These are phyloP conservation scores for Metschnikowia noctiluminum DNA, from an alignment of 805 yeast genomes.

Conservation along the genomic window DNA sequence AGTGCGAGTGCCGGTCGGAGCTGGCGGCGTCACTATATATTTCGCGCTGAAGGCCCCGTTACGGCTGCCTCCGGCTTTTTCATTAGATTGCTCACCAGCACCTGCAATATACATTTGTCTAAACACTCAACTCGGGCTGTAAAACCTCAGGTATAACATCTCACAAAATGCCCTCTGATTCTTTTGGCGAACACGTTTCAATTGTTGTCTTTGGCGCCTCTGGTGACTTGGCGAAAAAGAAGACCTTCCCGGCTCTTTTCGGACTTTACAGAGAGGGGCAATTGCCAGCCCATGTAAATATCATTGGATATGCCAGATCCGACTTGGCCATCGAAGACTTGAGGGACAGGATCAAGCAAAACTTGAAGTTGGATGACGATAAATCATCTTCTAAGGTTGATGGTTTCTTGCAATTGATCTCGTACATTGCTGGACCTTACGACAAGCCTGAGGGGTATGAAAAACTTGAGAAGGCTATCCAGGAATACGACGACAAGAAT, in stretches of 20 bases:
- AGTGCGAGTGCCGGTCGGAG: slow-evolving; percentile 10
- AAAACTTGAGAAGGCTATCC: slow-evolving; percentile 52
- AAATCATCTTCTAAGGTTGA: slow-evolving; percentile 43
- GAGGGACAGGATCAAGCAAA: slow-evolving; percentile 59
- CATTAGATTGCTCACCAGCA: slow-evolving; percentile 5
- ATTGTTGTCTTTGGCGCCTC: slow-evolving; percentile 92
- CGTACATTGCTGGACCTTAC: slow-evolving; percentile 77
- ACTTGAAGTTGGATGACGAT: slow-evolving; percentile 52
- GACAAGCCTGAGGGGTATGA: slow-evolving; percentile 75
- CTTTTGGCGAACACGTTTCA: slow-evolving; percentile 63
- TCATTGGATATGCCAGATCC: slow-evolving; percentile 92
- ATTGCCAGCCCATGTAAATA: slow-evolving; percentile 64
- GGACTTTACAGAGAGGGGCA: slow-evolving; percentile 67
- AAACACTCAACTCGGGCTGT: not conserved
- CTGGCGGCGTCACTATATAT: slow-evolving; percentile 6
- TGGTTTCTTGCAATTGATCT: slow-evolving; percentile 61
- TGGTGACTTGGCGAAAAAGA: slow-evolving; percentile 93
- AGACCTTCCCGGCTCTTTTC: slow-evolving; percentile 84
- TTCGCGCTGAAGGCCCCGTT: slow-evolving; percentile 6
- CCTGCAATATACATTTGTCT: not conserved
- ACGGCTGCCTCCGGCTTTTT: slow-evolving; percentile 1
- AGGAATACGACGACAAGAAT: slow-evolving; percentile 52
- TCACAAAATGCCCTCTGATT: slow-evolving; percentile 24
- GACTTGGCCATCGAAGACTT: slow-evolving; percentile 64
- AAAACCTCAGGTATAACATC: not conserved